Percentiles rank a stretch among this genome's conserved stretches.
Conservation (phyloP, 768 basidiomycete species). For the Tylopilus sp. region DNA sequence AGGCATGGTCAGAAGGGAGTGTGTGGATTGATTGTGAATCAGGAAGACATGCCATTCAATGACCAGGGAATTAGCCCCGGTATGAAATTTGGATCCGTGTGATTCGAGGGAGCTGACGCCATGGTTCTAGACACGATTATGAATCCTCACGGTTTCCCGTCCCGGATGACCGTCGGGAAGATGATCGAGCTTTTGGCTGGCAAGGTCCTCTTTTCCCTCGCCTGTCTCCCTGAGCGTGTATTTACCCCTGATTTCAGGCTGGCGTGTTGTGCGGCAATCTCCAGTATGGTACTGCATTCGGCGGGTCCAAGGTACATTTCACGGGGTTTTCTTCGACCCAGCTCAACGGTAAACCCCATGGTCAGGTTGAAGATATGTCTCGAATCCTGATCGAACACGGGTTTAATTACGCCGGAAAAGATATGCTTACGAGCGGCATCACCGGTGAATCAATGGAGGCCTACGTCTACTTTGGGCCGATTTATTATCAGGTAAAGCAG, state of each 20-base stretch:
- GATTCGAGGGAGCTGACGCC: slow-evolving; percentile 11
- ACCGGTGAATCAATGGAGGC: slow-evolving; percentile 96
- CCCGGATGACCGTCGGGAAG: slow-evolving; percentile 99
- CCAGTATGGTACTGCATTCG: slow-evolving; percentile 95
- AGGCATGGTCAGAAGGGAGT: slow-evolving; percentile 99
- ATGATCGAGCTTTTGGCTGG: slow-evolving; percentile 98
- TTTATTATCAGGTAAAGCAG: slow-evolving; percentile 86
- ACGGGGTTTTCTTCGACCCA: slow-evolving; percentile 2
- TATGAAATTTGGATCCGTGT: slow-evolving; percentile 31
- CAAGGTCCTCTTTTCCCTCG: slow-evolving; percentile 51
- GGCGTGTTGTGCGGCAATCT: slow-evolving; percentile 87
- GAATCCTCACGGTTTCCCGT: slow-evolving; percentile 99
- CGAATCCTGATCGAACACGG: slow-evolving; percentile 92
- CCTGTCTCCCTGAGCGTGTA: not conserved
- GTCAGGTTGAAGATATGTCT: slow-evolving; percentile 95
- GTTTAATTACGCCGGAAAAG: slow-evolving; percentile 98
- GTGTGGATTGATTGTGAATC: slow-evolving; percentile 97
- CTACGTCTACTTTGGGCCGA: slow-evolving; percentile 98
- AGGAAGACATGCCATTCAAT: slow-evolving; percentile 99
- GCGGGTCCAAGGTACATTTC: slow-evolving; percentile 81
- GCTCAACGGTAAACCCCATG: slow-evolving; percentile 3
- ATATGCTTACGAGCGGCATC: slow-evolving; percentile 97
- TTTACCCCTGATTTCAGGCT: slow-evolving; percentile 47
- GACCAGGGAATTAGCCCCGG: slow-evolving; percentile 94
- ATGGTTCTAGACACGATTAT: slow-evolving; percentile 85